Evolutionary conservation across 495 filamentous ascomycete species (phyloP).

Genomic region (Talaromyces stipitatus): DNA sequence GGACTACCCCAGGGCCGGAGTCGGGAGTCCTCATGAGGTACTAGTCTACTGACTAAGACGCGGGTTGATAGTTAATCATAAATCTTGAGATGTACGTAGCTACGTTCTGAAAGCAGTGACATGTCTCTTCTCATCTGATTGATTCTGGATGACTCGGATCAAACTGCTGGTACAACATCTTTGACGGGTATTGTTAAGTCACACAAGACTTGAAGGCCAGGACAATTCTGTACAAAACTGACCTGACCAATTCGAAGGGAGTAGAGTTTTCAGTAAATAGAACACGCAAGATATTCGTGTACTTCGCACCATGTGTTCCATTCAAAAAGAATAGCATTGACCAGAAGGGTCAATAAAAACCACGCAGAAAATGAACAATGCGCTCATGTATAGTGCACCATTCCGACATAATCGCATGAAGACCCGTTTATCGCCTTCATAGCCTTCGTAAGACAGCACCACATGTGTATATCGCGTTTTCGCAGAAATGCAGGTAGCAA

Average conservation of each 20-base stretch:
- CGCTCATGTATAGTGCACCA: conserved; percentile 7
- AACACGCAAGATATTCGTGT: neutral
- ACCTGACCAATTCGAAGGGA: neutral
- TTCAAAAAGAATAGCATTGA: neutral
- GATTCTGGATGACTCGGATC: too few relatives aligned
- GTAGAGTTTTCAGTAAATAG: neutral
- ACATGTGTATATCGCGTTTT: neutral
- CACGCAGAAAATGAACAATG: neutral
- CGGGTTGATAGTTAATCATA: too few relatives aligned
- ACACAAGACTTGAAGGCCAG: neutral
- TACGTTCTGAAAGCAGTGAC: too few relatives aligned
- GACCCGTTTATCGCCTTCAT: conserved; percentile 21
- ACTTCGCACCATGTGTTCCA: neutral
- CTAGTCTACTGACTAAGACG: too few relatives aligned
- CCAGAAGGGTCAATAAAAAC: neutral
- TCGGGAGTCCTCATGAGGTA: too few relatives aligned
- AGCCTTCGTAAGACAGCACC: neutral
- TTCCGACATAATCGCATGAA: conserved; percentile 4
- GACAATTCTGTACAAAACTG: too few relatives aligned
- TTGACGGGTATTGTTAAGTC: neutral
- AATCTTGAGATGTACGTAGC: too few relatives aligned
- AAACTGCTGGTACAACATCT: too few relatives aligned
- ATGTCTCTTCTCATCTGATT: too few relatives aligned
- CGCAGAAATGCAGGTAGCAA: conserved; percentile 15
- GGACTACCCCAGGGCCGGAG: too few relatives aligned